Percentiles rank a stretch among this genome's conserved stretches.
Evolutionary conservation across 2,329 filamentous ascomycete genomes (phyloP).

Genomic region (Pseudopithomyces maydicus): DNA sequence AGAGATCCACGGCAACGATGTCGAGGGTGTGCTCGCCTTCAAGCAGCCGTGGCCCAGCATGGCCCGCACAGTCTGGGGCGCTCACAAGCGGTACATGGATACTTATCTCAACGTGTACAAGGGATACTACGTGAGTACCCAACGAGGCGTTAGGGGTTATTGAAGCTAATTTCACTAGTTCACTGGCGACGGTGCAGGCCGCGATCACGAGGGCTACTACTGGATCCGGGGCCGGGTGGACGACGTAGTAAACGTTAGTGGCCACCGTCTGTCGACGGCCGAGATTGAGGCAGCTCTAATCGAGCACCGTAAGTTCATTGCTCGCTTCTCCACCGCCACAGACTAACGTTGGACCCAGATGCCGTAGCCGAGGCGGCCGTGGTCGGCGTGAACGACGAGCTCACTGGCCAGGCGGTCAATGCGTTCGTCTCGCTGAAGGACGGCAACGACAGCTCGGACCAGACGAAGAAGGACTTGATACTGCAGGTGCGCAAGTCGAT

Average conservation of each 20-base stretch:
- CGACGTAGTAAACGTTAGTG: constrained; percentile 97
- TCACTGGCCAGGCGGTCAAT: constrained; percentile 96
- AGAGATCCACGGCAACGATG: constrained; percentile 93
- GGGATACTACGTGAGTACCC: constrained; percentile 84
- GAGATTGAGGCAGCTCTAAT: constrained; percentile 97
- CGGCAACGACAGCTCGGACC: constrained; percentile 74
- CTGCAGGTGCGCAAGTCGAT: constrained; percentile 97
- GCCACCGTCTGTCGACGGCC: constrained; percentile 92
- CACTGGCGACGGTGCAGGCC: constrained; percentile 90
- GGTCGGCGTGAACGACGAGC: constrained; percentile 88
- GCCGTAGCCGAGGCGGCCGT: constrained; percentile 93
- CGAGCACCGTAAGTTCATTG: constrained; percentile 69
- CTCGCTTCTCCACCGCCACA: neutral
- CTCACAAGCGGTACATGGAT: constrained; percentile 98
- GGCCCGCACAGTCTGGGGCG: constrained; percentile 96
- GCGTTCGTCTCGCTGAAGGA: constrained; percentile 95
- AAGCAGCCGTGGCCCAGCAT: constrained; percentile 99
- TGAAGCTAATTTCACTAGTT: constrained; percentile 60
- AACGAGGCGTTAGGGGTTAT: neutral
- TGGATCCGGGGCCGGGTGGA: constrained; percentile 99
- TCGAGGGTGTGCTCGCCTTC: constrained; percentile 95
- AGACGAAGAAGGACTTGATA: constrained; percentile 89
- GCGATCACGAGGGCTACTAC: constrained; percentile 98
- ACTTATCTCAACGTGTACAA: constrained; percentile 98
- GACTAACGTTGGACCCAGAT: constrained; percentile 46